Conservation (phyloP, 2,329 filamentous ascomycete species). For the Arthroderma uncinatum region DNA sequence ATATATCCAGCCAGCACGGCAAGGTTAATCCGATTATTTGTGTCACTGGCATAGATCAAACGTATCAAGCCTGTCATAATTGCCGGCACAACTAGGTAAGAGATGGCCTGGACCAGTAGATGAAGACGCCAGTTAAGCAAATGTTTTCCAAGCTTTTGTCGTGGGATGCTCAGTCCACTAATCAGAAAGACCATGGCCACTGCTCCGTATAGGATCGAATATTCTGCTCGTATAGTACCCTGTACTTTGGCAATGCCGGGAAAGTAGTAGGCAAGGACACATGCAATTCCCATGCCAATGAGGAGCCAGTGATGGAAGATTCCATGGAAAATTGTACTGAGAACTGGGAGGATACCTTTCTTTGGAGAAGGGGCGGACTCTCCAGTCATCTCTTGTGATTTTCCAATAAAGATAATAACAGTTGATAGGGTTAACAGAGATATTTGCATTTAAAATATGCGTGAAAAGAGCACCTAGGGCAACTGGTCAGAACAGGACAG, state of each 20-base stretch:
- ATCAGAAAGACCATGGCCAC: conserved; percentile 61
- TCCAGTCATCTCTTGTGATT: not conserved
- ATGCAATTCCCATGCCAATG: conserved; percentile 47
- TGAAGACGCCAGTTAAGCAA: conserved; percentile 58
- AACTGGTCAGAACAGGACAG: too few relatives aligned
- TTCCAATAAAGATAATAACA: too few relatives aligned
- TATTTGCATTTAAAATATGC: not conserved
- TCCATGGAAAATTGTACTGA: conserved; percentile 11
- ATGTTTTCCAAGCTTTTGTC: conserved; percentile 49
- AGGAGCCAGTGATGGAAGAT: conserved; percentile 52
- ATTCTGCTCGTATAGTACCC: conserved; percentile 30
- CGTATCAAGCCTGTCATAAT: conserved; percentile 49
- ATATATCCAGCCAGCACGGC: conserved; percentile 58
- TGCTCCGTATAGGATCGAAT: conserved; percentile 52
- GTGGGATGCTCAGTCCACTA: conserved; percentile 58
- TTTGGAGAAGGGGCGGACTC: not conserved
- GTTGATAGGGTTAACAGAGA: too few relatives aligned
- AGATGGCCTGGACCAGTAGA: conserved; percentile 54
- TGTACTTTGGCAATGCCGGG: conserved; percentile 41
- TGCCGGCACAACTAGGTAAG: conserved; percentile 55
- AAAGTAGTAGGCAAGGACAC: conserved; percentile 45
- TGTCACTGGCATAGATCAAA: conserved; percentile 38
- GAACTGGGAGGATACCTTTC: not conserved
- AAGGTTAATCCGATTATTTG: conserved; percentile 44
- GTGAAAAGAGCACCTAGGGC: not conserved